These are phyloP conservation scores for Rhytidiadelphus loreus DNA, from an alignment of 225 moss, liverwort and hornwort genomes.

Conservation along the genomic window DNA sequence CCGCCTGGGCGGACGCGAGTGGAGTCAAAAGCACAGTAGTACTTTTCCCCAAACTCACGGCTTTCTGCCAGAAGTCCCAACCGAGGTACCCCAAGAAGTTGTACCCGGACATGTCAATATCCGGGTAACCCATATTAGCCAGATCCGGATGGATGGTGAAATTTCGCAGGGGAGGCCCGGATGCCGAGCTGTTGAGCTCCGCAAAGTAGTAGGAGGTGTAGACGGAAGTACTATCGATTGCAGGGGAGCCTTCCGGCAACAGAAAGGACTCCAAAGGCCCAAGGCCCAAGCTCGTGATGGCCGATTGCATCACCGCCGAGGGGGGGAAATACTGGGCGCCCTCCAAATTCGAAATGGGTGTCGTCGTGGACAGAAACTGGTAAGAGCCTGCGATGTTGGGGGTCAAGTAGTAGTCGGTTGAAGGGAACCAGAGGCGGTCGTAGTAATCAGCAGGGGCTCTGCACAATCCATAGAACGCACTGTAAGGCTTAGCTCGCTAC, in stretches of 20 bases:
- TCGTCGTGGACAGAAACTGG: not conserved
- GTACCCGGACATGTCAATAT: not conserved
- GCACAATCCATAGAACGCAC: not conserved
- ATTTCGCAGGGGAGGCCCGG: not conserved
- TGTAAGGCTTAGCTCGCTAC: not conserved
- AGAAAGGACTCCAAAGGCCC: not conserved
- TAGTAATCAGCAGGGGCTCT: not conserved
- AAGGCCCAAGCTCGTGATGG: not conserved
- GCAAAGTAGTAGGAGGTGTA: not conserved
- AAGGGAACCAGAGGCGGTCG: not conserved
- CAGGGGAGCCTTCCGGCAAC: not conserved
- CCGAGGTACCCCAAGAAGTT: not conserved
- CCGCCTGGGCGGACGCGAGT: not conserved
- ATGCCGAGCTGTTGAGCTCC: not conserved
- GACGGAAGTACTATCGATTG: not conserved
- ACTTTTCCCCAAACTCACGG: not conserved
- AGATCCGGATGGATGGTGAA: not conserved
- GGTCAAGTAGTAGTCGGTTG: not conserved
- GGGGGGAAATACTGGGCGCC: accelerated
- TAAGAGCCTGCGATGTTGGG: not conserved
- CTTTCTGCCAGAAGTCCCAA: not conserved
- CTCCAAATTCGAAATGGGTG: accelerated
- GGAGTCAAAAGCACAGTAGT: not conserved
- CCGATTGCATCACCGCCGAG: not conserved
- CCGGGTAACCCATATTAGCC: accelerated